A percentile compares a stretch with the other conserved stretches of the same genome.
phyloP scores from a whole-genome alignment of 345 rosid species.

The Aurinia saxatilis region DNA sequence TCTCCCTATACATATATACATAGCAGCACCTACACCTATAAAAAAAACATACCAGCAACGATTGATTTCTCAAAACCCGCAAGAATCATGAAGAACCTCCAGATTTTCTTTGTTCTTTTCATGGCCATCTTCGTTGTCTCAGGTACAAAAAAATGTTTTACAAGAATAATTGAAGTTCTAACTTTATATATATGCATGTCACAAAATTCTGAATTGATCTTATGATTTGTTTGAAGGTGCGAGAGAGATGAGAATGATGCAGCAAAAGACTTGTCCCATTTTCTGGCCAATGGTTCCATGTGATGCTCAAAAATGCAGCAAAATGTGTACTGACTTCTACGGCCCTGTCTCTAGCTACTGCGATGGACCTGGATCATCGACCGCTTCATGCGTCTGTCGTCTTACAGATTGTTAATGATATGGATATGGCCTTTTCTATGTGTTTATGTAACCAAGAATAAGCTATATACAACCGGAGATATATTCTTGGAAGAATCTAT shows the following conservation, averaged over 20 bases:
- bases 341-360: slow-evolving; percentile 14
- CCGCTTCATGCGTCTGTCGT: slow-evolving; percentile 15
- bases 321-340: slow-evolving; percentile 11
- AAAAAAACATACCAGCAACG: background rate
- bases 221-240: background rate
- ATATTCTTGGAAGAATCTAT: no score
- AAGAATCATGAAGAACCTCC: slow-evolving; percentile 16
- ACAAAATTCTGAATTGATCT: background rate
- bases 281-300: slow-evolving; percentile 26
- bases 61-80: background rate
- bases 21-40: background rate
- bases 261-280: background rate
- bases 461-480: background rate
- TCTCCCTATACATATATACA: no score
- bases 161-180: no score
- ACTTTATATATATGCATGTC: no score
- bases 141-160: background rate
- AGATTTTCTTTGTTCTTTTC: slow-evolving; percentile 1
- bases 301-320: slow-evolving; percentile 4
- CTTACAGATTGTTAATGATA: background rate
- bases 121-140: slow-evolving; percentile 21
- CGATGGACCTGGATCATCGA: background rate
- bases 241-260: slow-evolving; percentile 17
- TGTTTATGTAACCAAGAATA: background rate
- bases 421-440: background rate